A percentile compares a stretch with the other conserved stretches of the same genome.
Evolutionary conservation across 208 protist genomes (phyloP).

Genomic region (Trypanosoma conorhini): DNA sequence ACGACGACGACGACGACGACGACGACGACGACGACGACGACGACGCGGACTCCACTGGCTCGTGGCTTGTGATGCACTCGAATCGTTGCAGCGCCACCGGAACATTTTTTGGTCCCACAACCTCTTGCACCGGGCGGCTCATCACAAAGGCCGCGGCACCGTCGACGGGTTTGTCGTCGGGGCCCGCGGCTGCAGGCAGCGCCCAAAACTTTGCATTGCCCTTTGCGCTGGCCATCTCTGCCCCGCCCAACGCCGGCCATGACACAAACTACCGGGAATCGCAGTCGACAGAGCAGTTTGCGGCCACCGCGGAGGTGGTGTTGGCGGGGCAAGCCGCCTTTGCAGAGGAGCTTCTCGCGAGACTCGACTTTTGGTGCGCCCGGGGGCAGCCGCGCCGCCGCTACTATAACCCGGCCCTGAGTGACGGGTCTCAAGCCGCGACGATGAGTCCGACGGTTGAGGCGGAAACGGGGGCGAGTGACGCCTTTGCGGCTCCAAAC

Average conservation of each 20-base stretch:
- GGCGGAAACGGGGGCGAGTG: neutral
- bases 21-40: constrained; percentile 29
- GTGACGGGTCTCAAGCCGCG: neutral
- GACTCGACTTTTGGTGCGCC: constrained; percentile 70
- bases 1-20: constrained; percentile 7
- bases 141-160: constrained; percentile 8
- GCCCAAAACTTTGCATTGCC: constrained; percentile 20
- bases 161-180: neutral
- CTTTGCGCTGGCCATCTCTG: constrained; percentile 51
- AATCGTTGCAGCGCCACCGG: constrained; percentile 45
- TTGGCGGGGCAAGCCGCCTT: constrained; percentile 61
- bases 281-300: neutral
- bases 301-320: neutral
- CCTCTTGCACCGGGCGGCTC: neutral
- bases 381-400: constrained; percentile 52
- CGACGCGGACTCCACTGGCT: constrained; percentile 3
- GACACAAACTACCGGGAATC: constrained; percentile 16
- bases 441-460: neutral
- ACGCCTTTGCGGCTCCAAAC: neutral
- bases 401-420: constrained; percentile 22
- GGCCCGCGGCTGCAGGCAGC: neutral
- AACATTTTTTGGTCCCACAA: constrained; percentile 12
- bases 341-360: constrained; percentile 57
- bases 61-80: constrained; percentile 56
- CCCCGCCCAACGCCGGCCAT: constrained; percentile 50